Conservation (phyloP, 2,329 filamentous ascomycete genomes). For the Pestalotiopsis sp. region DNA sequence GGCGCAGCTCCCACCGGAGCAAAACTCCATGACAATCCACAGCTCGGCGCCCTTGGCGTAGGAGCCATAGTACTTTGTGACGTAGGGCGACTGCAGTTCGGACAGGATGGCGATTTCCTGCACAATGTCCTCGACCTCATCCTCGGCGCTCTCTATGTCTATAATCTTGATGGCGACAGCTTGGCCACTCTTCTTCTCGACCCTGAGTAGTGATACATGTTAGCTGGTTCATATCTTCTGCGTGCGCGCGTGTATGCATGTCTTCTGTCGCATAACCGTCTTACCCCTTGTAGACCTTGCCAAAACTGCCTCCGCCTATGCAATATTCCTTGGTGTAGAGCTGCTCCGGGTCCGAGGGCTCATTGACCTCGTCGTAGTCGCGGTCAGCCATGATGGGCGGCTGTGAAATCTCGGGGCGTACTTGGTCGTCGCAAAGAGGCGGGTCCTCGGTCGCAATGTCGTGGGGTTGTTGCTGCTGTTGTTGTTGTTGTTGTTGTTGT, state of each 20-base stretch:
- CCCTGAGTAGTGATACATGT: constrained; percentile 50
- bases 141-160: constrained; percentile 97
- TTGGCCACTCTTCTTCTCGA: constrained; percentile 91
- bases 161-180: constrained; percentile 98
- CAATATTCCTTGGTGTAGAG: constrained; percentile 93
- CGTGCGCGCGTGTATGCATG: background rate
- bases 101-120: constrained; percentile 98
- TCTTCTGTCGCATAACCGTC: constrained; percentile 19
- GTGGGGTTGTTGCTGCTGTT: background rate
- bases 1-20: constrained; percentile 92
- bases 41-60: constrained; percentile 94
- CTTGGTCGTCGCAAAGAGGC: too few species aligned
- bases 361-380: constrained; percentile 52
- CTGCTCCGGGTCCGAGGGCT: constrained; percentile 79
- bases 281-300: constrained; percentile 97
- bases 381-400: constrained; percentile 47
- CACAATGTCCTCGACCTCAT: constrained; percentile 99
- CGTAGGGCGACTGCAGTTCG: constrained; percentile 92
- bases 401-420: constrained; percentile 5
- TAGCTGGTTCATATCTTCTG: background rate
- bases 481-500: background rate
- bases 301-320: constrained; percentile 97
- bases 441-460: background rate
- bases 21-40: constrained; percentile 99
- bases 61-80: constrained; percentile 97